Evolutionary conservation across 176 grass and related monocot species (phyloP).

Genomic region (Musa beccarii): DNA sequence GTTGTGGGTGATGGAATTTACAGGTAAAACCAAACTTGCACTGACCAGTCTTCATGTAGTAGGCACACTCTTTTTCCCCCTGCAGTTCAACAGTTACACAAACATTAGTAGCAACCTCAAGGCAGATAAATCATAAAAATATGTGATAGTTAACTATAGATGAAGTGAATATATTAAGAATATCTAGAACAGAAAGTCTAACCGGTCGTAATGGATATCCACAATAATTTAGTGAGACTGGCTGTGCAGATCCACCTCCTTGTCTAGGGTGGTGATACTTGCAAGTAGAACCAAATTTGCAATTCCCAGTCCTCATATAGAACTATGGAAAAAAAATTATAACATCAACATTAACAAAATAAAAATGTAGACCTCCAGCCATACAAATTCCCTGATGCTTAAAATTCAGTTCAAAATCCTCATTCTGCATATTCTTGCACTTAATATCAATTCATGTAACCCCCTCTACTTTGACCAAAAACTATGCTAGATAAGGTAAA

Average conservation of each 20-base stretch:
- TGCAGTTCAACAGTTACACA: slow-evolving; percentile 2
- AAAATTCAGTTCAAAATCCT: background rate
- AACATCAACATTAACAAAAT: background rate
- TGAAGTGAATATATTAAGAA: background rate
- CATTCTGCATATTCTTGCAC: background rate
- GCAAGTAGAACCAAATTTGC: slow-evolving; percentile 84
- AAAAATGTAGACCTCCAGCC: background rate
- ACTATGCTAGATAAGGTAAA: slow-evolving; percentile 4
- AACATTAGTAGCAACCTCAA: background rate
- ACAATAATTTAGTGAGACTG: slow-evolving; percentile 46
- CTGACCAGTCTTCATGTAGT: slow-evolving; percentile 36
- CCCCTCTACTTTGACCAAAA: background rate
- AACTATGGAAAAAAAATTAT: slow-evolving; percentile 37
- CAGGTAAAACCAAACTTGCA: slow-evolving; percentile 25
- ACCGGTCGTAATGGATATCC: slow-evolving; percentile 70
- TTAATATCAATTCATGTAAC: background rate
- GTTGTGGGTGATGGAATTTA: slow-evolving; percentile 19
- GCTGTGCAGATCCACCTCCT: slow-evolving; percentile 32
- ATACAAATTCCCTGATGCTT: background rate
- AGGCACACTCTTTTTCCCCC: slow-evolving; percentile 38
- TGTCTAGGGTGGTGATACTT: slow-evolving; percentile 92
- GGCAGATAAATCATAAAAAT: background rate
- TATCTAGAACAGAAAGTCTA: slow-evolving; percentile 7
- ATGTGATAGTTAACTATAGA: background rate
- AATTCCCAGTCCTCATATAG: slow-evolving; percentile 86